Evolutionary conservation across 176 grass and related monocot species (phyloP).

Genomic region (Chloris gayana): DNA sequence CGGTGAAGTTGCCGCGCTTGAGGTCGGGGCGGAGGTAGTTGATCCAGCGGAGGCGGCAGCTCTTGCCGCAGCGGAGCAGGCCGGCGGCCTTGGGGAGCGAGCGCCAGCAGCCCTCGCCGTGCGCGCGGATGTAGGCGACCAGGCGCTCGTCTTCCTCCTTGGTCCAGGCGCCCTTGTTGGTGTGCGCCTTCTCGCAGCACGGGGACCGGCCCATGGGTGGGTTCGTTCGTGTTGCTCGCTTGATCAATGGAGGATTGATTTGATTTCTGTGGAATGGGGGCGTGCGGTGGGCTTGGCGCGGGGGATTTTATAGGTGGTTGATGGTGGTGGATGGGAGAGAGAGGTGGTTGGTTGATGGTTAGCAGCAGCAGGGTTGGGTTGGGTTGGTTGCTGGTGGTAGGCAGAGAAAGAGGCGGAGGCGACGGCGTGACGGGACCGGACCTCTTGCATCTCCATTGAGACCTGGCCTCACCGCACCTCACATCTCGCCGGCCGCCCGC

Average conservation of each 20-base stretch:
- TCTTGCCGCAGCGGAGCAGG: constrained; percentile 92
- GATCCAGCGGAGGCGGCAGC: constrained; percentile 98
- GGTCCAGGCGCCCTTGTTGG: constrained; percentile 95
- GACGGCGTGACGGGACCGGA: background rate
- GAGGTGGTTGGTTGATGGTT: background rate
- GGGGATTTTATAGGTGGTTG: background rate
- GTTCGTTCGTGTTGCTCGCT: no score
- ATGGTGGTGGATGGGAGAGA: background rate
- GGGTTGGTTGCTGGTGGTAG: background rate
- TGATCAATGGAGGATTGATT: background rate
- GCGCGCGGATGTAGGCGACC: constrained; percentile 61
- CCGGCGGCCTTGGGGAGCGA: constrained; percentile 76
- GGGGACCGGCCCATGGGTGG: constrained; percentile 68
- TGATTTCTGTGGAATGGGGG: background rate
- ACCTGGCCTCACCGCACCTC: background rate
- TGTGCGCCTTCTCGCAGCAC: constrained; percentile 96
- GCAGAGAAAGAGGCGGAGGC: background rate
- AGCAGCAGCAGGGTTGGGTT: background rate
- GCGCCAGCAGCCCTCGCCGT: constrained; percentile 85
- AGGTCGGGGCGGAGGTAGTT: constrained; percentile 99
- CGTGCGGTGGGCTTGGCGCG: background rate
- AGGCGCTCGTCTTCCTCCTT: constrained; percentile 87
- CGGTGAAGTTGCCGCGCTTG: constrained; percentile 95
- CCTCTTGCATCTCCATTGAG: no score
- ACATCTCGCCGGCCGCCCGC: no score